Base-by-base conservation (phyloP, 2,329 filamentous ascomycete genomes). In the Cytospora mali region DNA sequence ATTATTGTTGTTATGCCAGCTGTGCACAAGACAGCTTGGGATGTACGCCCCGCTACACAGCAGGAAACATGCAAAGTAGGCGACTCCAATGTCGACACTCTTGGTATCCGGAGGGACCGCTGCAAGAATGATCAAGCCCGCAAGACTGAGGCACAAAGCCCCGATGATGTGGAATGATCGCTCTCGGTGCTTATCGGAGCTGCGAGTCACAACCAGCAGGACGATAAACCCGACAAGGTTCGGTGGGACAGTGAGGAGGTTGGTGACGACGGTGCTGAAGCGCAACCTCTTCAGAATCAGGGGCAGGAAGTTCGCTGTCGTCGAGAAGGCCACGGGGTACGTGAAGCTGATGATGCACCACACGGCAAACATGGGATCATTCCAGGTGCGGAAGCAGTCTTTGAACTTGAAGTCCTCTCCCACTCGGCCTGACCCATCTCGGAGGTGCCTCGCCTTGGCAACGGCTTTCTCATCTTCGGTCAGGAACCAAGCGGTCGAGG, bases 1-100 rank as follows among this genome's bases (percentile, higher is more conserved):
- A 49, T 81, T 82, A 67, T 84, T 83, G 65, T 82, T 83, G 61
- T 83, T 83, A 63, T 82, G 75, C 80, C 81, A 81, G 1, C 75
- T 75, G 64, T 82, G 76, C 5, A 82, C 75, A n/a, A 83, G 70
- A 58, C 76, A 77, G 4, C 75, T 77, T 0, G 79, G 77, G 16
- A 80, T 80, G 65, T 81, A 83, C 1, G 79, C 74, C 25, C 77
- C 77, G 0, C 71, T 67, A 1, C 78, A 77, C 58, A 83, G 71
- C 3, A 83, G 70, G 62, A 83, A 83, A 62, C 77, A 80, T 0
- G 80, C 79, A 64, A 83, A 83, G 61, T 83, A 84, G 2, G 79
- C 78, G 0, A 80, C 73, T 0, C 69, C 77, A 55, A 78, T 76
- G 64, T 81, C 69, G 4, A 35, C 5, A 1, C 69, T 48, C 1